A percentile compares a stretch with the other conserved stretches of the same genome.
Conservation (phyloP, 2,329 filamentous ascomycete species). For the Fusarium sarcochroum region DNA sequence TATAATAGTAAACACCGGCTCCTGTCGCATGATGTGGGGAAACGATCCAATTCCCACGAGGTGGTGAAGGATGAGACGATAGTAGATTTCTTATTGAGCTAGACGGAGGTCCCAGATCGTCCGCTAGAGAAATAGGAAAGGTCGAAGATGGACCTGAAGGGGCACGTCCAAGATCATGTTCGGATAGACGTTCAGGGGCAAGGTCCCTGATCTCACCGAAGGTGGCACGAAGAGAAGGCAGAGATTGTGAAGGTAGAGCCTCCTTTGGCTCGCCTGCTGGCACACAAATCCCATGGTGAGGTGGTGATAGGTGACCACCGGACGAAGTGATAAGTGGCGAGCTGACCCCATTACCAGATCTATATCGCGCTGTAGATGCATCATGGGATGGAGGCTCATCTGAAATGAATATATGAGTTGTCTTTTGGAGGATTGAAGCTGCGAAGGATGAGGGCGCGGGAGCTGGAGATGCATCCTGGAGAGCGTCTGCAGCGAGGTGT, state of each 20-base stretch:
- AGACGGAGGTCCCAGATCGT: slow-evolving; percentile 49
- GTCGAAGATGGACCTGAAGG: slow-evolving; percentile 43
- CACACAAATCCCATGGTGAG: slow-evolving; percentile 56
- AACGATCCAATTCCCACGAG: slow-evolving; percentile 61
- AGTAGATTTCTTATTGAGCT: slow-evolving; percentile 49
- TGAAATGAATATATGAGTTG: slow-evolving; percentile 51
- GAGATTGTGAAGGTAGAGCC: slow-evolving; percentile 55
- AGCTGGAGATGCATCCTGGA: slow-evolving; percentile 46
- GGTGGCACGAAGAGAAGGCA: slow-evolving; percentile 58
- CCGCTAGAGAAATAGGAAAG: slow-evolving; percentile 53
- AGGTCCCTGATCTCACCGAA: slow-evolving; percentile 54
- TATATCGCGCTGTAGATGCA: slow-evolving; percentile 23
- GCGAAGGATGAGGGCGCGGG: slow-evolving; percentile 20
- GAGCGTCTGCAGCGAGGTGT: slow-evolving; percentile 52
- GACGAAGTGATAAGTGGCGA: slow-evolving; percentile 44
- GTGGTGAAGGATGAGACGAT: slow-evolving; percentile 66
- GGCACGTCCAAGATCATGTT: slow-evolving; percentile 50
- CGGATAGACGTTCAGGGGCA: slow-evolving; percentile 49
- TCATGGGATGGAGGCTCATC: slow-evolving; percentile 48
- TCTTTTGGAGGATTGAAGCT: slow-evolving; percentile 36
- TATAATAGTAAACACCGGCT: slow-evolving; percentile 57
- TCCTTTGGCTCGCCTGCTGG: slow-evolving; percentile 54
- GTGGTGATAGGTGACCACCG: slow-evolving; percentile 54
- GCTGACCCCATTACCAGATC: slow-evolving; percentile 25
- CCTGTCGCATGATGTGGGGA: slow-evolving; percentile 62